phyloP scores from a whole-genome alignment of 2,329 filamentous ascomycete species.

The Neofusicoccum kwambonambiense region DNA sequence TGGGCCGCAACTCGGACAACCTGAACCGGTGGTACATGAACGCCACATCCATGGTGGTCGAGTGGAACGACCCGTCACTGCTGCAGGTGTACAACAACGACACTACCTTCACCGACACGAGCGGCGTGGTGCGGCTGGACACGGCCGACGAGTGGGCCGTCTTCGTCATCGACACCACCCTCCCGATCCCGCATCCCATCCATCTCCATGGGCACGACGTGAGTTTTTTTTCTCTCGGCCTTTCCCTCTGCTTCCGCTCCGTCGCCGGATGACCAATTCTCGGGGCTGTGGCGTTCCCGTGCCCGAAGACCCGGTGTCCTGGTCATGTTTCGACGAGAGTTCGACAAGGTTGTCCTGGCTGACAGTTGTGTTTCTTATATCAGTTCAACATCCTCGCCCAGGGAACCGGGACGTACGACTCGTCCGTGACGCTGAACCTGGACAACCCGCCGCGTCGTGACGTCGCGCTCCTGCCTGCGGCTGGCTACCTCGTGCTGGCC shows the following conservation, averaged over 20 bases:
- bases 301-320: too few relatives aligned
- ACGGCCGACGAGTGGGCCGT: constrained; percentile 20
- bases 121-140: constrained; percentile 36
- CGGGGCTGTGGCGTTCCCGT: too few relatives aligned
- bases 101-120: constrained; percentile 19
- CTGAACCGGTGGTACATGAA: constrained; percentile 44
- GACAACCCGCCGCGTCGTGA: constrained; percentile 41
- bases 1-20: constrained; percentile 19
- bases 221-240: not conserved
- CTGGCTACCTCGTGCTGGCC: constrained; percentile 51
- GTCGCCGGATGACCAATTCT: too few relatives aligned
- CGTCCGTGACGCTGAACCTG: constrained; percentile 33
- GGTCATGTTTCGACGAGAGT: not conserved
- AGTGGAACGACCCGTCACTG: constrained; percentile 38
- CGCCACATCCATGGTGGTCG: constrained; percentile 33
- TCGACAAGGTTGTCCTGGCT: not conserved
- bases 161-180: constrained; percentile 1
- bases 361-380: not conserved
- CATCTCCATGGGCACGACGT: constrained; percentile 42
- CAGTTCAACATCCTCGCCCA: constrained; percentile 41
- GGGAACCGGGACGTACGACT: constrained; percentile 33
- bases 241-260: not conserved
- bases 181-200: constrained; percentile 41
- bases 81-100: constrained; percentile 33
- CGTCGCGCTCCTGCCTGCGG: constrained; percentile 6